Percentiles rank a stretch among this genome's conserved stretches.
Evolutionary conservation across 257 asterid genomes (phyloP).

Genomic region (Apocynum venetum): DNA sequence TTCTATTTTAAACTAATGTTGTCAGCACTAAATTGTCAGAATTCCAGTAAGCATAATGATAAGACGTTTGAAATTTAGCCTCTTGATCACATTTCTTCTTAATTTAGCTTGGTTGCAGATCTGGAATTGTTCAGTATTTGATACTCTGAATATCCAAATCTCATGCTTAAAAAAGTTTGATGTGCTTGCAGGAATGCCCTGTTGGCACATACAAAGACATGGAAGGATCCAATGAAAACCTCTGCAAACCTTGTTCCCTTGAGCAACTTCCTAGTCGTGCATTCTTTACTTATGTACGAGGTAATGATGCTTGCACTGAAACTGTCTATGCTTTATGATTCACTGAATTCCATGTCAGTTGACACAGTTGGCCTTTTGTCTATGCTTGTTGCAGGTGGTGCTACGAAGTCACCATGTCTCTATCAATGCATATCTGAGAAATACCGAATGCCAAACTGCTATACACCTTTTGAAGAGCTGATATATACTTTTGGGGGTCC

Average conservation of each 20-base stretch:
- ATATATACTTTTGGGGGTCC: constrained; percentile 93
- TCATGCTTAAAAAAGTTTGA: background rate
- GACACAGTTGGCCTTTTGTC: constrained; percentile 21
- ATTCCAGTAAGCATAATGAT: background rate
- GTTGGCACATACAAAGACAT: constrained; percentile 74
- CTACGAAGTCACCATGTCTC: constrained; percentile 67
- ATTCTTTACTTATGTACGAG: constrained; percentile 72
- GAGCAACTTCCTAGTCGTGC: constrained; percentile 86
- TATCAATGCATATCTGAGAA: constrained; percentile 78
- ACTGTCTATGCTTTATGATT: constrained; percentile 7
- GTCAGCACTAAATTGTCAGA: background rate
- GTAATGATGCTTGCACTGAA: constrained; percentile 37
- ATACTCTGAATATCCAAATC: background rate
- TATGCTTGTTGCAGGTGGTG: constrained; percentile 70
- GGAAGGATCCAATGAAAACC: constrained; percentile 78
- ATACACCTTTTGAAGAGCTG: constrained; percentile 90
- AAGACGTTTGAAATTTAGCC: background rate
- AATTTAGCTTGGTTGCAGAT: background rate
- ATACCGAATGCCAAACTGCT: constrained; percentile 80
- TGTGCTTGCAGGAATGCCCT: constrained; percentile 65
- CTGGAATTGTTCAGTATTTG: background rate
- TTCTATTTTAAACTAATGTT: background rate
- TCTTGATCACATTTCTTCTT: background rate
- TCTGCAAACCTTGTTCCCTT: constrained; percentile 70
- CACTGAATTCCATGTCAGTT: constrained; percentile 3